A percentile compares a stretch with the other conserved stretches of the same genome.
Evolutionary conservation across 2,329 filamentous ascomycete species (phyloP).

Genomic region (Diaporthe australafricana): DNA sequence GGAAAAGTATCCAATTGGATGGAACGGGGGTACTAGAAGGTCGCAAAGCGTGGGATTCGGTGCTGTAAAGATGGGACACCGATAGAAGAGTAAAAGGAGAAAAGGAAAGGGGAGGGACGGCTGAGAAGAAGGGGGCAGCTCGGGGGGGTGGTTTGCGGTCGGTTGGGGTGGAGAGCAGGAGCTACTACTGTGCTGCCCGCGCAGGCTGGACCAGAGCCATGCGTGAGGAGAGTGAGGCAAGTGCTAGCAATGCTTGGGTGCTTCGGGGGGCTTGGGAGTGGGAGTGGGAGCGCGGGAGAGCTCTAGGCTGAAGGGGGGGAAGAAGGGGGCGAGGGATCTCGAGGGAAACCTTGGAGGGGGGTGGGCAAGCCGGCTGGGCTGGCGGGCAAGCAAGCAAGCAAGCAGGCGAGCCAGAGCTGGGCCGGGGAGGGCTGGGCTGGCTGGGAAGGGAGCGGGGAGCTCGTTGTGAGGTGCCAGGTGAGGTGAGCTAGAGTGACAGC

Average conservation of each 20-base stretch:
- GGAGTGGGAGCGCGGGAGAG: not conserved
- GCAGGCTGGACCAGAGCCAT: conserved; percentile 18
- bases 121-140: conserved; percentile 42
- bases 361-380: conserved; percentile 1
- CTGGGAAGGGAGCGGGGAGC: conserved; percentile 19
- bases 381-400: too few relatives aligned
- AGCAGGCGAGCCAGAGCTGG: too few relatives aligned
- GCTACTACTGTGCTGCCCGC: conserved; percentile 26
- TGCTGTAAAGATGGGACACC: conserved; percentile 5
- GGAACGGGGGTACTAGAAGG: conserved; percentile 27
- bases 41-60: conserved; percentile 1
- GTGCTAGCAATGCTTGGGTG: conserved; percentile 2
- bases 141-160: conserved; percentile 37
- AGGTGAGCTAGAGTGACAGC: not conserved
- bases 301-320: conserved; percentile 2
- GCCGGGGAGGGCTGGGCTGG: not conserved
- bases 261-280: conserved; percentile 1
- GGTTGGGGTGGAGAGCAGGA: conserved; percentile 36
- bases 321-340: not conserved
- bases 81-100: conserved; percentile 36
- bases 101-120: conserved; percentile 39
- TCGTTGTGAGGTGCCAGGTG: not conserved
- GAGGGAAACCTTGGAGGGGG: conserved; percentile 6
- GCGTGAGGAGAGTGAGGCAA: conserved; percentile 11
- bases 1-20: conserved; percentile 44